A percentile compares a stretch with the other conserved stretches of the same genome.
These are phyloP conservation scores for Aureobasidium sp. DNA, from an alignment of 2,329 filamentous ascomycete genomes.

Conservation along the genomic window DNA sequence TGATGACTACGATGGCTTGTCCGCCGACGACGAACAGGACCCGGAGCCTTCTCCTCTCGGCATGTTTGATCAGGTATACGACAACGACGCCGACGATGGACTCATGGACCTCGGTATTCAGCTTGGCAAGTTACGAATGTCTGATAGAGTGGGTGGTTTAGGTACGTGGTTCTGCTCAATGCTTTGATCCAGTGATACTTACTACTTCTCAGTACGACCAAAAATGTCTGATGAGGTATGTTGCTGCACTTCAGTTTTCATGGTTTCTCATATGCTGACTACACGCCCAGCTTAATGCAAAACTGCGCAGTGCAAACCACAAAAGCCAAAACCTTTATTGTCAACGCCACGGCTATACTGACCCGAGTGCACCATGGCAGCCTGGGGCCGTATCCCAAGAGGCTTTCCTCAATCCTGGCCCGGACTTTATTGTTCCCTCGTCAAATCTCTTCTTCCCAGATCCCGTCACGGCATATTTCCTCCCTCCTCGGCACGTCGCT, in stretches of 20 bases:
- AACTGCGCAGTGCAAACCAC: not conserved
- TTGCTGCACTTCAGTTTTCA: not conserved
- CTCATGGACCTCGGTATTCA: slow-evolving; percentile 65
- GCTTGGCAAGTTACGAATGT: slow-evolving; percentile 65
- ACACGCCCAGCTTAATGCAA: slow-evolving; percentile 1
- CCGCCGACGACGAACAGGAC: slow-evolving; percentile 48
- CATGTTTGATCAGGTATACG: slow-evolving; percentile 60
- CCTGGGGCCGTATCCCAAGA: slow-evolving; percentile 18
- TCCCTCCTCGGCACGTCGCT: slow-evolving; percentile 52
- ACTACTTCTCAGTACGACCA: slow-evolving; percentile 47
- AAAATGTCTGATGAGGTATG: slow-evolving; percentile 63
- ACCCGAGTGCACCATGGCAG: not conserved
- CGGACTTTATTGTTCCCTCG: slow-evolving; percentile 60
- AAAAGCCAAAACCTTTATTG: slow-evolving; percentile 3
- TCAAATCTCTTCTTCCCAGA: slow-evolving; percentile 60
- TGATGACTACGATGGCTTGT: slow-evolving; percentile 47
- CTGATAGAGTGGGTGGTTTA: slow-evolving; percentile 66
- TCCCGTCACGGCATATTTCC: slow-evolving; percentile 46
- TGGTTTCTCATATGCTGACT: not conserved
- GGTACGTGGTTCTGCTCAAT: not conserved
- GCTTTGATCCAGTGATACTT: not conserved
- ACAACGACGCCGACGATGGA: slow-evolving; percentile 58
- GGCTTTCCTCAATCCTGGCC: slow-evolving; percentile 55
- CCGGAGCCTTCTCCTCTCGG: slow-evolving; percentile 58
- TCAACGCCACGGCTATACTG: slow-evolving; percentile 2